A percentile compares a stretch with the other conserved stretches of the same genome.
Conservation (phyloP, 1,284 basidiomycete genomes). For the Papiliotrema terrestris region DNA sequence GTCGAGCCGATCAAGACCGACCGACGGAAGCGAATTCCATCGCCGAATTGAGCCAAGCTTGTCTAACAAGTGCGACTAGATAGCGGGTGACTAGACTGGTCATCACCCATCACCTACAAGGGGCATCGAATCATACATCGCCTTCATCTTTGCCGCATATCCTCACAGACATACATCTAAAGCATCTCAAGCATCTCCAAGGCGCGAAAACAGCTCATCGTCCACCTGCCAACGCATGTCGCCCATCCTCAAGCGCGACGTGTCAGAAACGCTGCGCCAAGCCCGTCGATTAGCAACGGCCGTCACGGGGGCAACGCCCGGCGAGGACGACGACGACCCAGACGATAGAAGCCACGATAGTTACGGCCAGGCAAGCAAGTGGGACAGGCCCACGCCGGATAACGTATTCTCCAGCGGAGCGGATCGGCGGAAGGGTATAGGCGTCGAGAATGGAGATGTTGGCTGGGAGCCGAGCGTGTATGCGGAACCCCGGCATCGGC, state of each 20-base stretch:
- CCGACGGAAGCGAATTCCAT: too few relatives aligned
- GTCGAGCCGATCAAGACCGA: too few relatives aligned
- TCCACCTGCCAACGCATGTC: constrained; percentile 42
- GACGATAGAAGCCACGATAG: not conserved
- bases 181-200: too few relatives aligned
- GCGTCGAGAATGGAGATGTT: constrained; percentile 2
- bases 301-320: constrained; percentile 11
- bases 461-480: not conserved
- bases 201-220: too few relatives aligned
- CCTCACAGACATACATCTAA: too few relatives aligned
- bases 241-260: constrained; percentile 45
- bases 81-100: too few relatives aligned
- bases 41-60: too few relatives aligned
- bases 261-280: constrained; percentile 41
- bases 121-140: too few relatives aligned
- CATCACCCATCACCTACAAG: too few relatives aligned
- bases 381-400: not conserved
- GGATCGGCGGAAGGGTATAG: constrained; percentile 6
- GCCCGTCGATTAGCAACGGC: constrained; percentile 39
- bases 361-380: not conserved
- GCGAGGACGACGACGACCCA: not conserved
- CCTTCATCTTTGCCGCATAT: too few relatives aligned
- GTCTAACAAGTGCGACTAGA: too few relatives aligned
- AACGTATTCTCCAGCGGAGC: not conserved
- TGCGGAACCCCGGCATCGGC: not conserved